These are phyloP conservation scores for Pythium biforme DNA, from an alignment of 352 stramenopile genomes.

Conservation along the genomic window DNA sequence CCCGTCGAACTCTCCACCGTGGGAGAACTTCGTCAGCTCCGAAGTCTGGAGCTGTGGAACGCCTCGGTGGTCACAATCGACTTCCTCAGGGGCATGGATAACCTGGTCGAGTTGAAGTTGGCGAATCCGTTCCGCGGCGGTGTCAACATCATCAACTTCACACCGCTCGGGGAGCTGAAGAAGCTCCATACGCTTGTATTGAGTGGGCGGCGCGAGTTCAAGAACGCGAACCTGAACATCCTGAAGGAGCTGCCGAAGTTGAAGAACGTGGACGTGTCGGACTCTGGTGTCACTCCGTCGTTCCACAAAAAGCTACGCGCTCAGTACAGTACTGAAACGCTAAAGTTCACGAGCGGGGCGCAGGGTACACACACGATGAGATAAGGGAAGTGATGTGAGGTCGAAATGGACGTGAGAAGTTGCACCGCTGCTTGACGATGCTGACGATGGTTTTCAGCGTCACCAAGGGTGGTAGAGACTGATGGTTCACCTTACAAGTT, in stretches of 20 bases:
- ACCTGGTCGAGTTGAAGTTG: slow-evolving; percentile 16
- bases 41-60: slow-evolving; percentile 17
- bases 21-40: slow-evolving; percentile 16
- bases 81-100: slow-evolving; percentile 13
- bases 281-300: background rate
- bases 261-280: slow-evolving; percentile 3
- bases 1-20: slow-evolving; percentile 18
- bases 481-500: no score
- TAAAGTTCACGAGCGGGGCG: background rate
- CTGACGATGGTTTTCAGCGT: no score
- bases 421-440: background rate
- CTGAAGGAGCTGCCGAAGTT: slow-evolving; percentile 11
- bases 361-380: background rate
- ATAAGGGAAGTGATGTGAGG: background rate
- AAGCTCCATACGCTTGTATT: slow-evolving; percentile 11
- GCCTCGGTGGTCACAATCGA: slow-evolving; percentile 21
- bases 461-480: no score
- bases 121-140: slow-evolving; percentile 8
- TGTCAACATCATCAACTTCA: slow-evolving; percentile 15
- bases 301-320: background rate
- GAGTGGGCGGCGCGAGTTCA: slow-evolving; percentile 20
- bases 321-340: background rate
- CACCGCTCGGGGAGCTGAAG: slow-evolving; percentile 5
- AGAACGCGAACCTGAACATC: slow-evolving; percentile 4
- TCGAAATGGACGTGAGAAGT: background rate